A percentile compares a stretch with the other conserved stretches of the same genome.
Conservation (phyloP, 192 early-diverging fungal genomes). For the Backusella liffmaniae region DNA sequence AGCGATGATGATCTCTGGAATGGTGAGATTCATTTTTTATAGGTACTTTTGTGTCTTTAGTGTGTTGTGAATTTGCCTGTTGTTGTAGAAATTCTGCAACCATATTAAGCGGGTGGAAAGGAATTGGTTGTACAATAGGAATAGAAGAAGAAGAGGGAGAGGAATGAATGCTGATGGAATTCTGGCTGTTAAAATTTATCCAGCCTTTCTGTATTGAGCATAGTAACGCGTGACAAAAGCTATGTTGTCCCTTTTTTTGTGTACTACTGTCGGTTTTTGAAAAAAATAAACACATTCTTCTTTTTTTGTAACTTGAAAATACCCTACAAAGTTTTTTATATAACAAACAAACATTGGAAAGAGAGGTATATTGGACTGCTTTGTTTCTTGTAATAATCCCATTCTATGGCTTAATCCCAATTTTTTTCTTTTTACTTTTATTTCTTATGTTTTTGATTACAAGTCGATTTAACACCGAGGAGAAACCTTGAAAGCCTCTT, state of each 20-base stretch:
- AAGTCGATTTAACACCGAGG: not conserved
- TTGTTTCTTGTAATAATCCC: not conserved
- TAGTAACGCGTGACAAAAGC: conserved; percentile 16
- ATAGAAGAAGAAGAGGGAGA: conserved; percentile 7
- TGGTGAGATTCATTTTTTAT: conserved; percentile 3
- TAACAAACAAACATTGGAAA: not conserved
- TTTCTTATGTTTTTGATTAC: not conserved
- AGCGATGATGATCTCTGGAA: not conserved
- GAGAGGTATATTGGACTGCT: not conserved
- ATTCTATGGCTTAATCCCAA: not conserved
- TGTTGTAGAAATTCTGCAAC: conserved; percentile 8
- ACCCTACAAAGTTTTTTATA: not conserved
- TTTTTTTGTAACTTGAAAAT: not conserved
- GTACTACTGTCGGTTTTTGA: not conserved
- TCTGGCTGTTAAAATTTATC: not conserved
- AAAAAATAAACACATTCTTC: not conserved
- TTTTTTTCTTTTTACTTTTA: not conserved
- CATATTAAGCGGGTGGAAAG: not conserved
- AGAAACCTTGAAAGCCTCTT: not conserved
- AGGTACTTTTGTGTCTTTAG: not conserved
- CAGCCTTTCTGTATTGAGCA: conserved; percentile 11
- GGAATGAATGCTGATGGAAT: not conserved
- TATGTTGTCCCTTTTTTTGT: not conserved
- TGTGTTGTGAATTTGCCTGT: conserved; percentile 1
- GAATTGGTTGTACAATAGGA: conserved; percentile 6